These are phyloP conservation scores for Botrytis cinerea DNA, from an alignment of 2,329 filamentous ascomycete species.

Conservation along the genomic window DNA sequence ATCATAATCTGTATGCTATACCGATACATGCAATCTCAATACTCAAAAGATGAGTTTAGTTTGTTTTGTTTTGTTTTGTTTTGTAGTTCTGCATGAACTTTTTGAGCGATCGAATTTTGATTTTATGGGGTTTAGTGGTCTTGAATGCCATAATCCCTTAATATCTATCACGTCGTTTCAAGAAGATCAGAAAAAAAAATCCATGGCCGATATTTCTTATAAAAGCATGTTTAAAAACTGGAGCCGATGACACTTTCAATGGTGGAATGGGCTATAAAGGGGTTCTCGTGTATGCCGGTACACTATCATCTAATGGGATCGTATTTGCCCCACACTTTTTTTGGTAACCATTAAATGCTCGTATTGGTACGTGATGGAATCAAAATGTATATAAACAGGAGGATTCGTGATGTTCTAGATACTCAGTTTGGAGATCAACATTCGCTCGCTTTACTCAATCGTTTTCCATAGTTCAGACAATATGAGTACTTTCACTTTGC, in stretches of 20 bases:
- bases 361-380: neutral
- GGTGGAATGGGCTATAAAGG: neutral
- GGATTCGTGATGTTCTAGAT: neutral
- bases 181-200: neutral
- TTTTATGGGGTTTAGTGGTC: neutral
- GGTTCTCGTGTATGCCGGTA: neutral
- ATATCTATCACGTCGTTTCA: neutral
- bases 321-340: neutral
- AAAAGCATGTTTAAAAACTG: neutral
- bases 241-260: neutral
- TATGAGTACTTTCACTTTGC: neutral
- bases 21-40: neutral
- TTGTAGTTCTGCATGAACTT: neutral
- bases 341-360: neutral
- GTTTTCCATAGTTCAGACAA: neutral
- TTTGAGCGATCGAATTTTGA: neutral
- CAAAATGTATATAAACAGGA: neutral
- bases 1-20: neutral
- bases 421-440: neutral
- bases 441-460: neutral
- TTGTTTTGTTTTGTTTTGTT: neutral
- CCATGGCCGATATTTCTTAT: neutral
- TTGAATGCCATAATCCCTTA: neutral
- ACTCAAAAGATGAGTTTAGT: neutral
- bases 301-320: constrained; percentile 4